Conservation (phyloP, 176 grass and related monocot species). For the Eleusine coracana region DNA sequence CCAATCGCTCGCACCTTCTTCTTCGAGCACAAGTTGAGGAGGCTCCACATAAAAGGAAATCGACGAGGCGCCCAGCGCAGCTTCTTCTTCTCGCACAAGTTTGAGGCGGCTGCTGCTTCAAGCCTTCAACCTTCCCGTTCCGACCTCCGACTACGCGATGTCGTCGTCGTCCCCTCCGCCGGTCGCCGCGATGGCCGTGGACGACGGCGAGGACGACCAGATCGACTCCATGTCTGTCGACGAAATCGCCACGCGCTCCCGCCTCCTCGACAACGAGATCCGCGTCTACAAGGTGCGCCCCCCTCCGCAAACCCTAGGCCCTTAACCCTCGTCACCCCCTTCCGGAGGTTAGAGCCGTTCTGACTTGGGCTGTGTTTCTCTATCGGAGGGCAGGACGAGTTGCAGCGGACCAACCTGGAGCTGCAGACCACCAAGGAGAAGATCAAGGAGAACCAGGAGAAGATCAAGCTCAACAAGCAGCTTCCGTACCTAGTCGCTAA, state of each 20-base stretch:
- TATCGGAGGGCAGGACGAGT: conserved; percentile 49
- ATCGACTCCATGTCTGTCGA: conserved; percentile 78
- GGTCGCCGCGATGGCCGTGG: conserved; percentile 44
- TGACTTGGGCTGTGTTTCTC: conserved; percentile 21
- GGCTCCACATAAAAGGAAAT: background rate
- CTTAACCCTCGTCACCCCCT: background rate
- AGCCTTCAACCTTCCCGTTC: background rate
- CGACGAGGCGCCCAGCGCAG: background rate
- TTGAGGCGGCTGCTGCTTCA: conserved; percentile 6
- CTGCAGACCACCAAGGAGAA: conserved; percentile 78
- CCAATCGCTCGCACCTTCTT: background rate
- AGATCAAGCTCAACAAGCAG: conserved; percentile 90
- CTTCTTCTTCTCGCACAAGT: background rate
- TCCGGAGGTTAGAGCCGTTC: background rate
- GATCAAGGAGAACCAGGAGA: conserved; percentile 88
- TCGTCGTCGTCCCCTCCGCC: background rate
- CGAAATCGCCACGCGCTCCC: conserved; percentile 51
- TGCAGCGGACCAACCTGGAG: conserved; percentile 75
- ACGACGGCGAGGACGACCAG: conserved; percentile 67
- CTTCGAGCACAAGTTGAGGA: background rate
- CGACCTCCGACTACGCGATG: background rate
- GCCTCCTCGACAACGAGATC: conserved; percentile 87
- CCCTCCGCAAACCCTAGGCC: conserved; percentile 31
- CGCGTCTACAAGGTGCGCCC: conserved; percentile 68
- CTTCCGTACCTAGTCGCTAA: conserved; percentile 82